Percentiles rank a stretch among this genome's conserved stretches.
Evolutionary conservation across 345 rosid species (phyloP).

Genomic region (Sapria himalayana): DNA sequence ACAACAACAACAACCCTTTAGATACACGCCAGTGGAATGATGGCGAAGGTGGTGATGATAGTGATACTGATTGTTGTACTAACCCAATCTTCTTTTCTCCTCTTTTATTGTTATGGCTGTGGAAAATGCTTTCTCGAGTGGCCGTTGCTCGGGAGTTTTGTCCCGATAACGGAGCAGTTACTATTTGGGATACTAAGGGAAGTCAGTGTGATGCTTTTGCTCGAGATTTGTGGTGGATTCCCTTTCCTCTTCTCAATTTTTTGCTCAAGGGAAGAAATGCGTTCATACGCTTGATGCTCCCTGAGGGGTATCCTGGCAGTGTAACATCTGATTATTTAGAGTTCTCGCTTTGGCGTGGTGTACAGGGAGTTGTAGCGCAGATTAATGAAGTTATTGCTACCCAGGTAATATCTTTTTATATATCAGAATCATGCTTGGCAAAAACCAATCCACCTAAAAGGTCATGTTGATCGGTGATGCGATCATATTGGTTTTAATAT

Average conservation of each 20-base stretch:
- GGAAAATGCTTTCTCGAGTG: too few relatives aligned
- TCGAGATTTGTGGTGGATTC: too few relatives aligned
- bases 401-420: slow-evolving; percentile 30
- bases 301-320: slow-evolving; percentile 71
- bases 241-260: too few relatives aligned
- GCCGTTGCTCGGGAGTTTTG: too few relatives aligned
- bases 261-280: slow-evolving; percentile 27
- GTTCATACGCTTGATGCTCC: slow-evolving; percentile 41
- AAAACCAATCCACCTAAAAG: too few relatives aligned
- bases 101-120: background rate
- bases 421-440: too few relatives aligned
- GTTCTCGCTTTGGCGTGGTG: slow-evolving; percentile 87
- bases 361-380: slow-evolving; percentile 89
- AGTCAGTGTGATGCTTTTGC: background rate
- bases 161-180: background rate
- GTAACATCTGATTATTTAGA: slow-evolving; percentile 80
- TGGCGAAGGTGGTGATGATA: background rate
- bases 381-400: slow-evolving; percentile 87
- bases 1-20: slow-evolving; percentile 1
- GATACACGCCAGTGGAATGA: slow-evolving; percentile 2
- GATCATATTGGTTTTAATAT: too few relatives aligned
- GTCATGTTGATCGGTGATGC: too few relatives aligned
- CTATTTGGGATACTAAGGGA: slow-evolving; percentile 4
- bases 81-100: background rate
- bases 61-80: background rate